Base-by-base conservation (phyloP, 176 grass and related monocot genomes). In the Melocanna baccifera region DNA sequence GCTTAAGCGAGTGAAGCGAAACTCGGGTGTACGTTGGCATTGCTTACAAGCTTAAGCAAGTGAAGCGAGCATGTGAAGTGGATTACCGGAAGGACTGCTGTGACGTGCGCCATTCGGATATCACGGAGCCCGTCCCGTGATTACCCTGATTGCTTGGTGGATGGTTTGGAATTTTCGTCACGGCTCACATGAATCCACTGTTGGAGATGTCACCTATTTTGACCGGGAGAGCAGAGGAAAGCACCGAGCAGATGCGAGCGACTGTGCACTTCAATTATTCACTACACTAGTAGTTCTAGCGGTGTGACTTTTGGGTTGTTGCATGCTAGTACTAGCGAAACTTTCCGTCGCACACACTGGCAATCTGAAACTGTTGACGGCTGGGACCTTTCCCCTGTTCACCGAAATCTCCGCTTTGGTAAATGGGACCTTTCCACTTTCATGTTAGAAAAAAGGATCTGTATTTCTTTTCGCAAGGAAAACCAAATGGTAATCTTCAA, bases 151-250 rank as follows among this genome's bases (percentile, higher is more conserved):
- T 46, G 25, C 62, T 40, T 22, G 14, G 40, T 41, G 46, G 32
- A n/a, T 32, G 62, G 63, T 50, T 12, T 32, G 68, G 23, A 65
- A 80, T 55, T 42, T 62, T 36, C 12, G 1, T 25, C 70, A 2
- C 32, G 19, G 7, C 43, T 86, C 84, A 86, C 76, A 80, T 79
- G 67, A 70, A 62, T 68, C 32, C 28, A 30, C 42, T 51, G 77
- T 36, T 51, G 26, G 26, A 29, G 77, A 78, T 36, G 77, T 14
- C 62, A 4, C 62, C 18, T 67, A 32, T 18, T 7, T 64, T 52
- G 77, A 67, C 77, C 43, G 14, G 62, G 19, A 66, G 45, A 52
- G 43, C 77, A 3, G 1, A 23, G 14, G 78, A 81, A 26, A 68
- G 45, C 30, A 10, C 40, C 78, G 4, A 65, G 26, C 28, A 39